Evolutionary conservation across 2,329 filamentous ascomycete genomes (phyloP), one percentile per base, ranked within the genome.

Genomic region (Claviceps sp.): DNA sequence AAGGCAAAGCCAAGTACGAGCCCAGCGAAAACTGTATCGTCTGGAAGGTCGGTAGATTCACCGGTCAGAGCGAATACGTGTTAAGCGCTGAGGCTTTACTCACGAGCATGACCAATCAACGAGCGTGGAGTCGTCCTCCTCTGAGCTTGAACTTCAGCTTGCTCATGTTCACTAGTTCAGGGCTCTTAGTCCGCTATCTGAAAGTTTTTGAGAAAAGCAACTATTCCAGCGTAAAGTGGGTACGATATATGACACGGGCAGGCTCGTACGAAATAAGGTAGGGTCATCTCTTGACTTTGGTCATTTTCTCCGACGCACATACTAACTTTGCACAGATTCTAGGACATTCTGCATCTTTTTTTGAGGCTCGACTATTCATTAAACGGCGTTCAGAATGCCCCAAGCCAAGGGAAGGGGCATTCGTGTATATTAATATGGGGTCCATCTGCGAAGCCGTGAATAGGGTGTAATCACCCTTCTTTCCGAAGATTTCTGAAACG

Each of bases 151-250:
- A 82, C 68, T 98, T 98, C 64, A 93, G 86, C 56, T 70, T 98
- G 61, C 76, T 98, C 62, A 98, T 98, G 94, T 98, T 98, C 65
- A 98, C 93, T 20, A 95, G 88, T 64, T 94, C 86, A 1, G 93
- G 93, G 0, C 66, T 98, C 64, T 66, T 98, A 57, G 93, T 98
- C 52, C 76, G 94, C 48, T 98, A 98, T 67, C 71, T 98, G 53
- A 98, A 98, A 71, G 93, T 98, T 1, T 98, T 98, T 72, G 93
- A 98, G 73, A 98, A 98, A 82, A 93, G 81, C 69, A 97, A 97
- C 69, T 98, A 98, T 67, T 94, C 87, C 56, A 95, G 89, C 64
- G 93, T 98, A 47, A 98, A 98, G 70, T 98, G 93, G 93, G 93
- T 98, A 60, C 77, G 93, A 60, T 98, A 98, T 69, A 97, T 98